Conservation (phyloP, 306 rosid species). For the Malus sieversii region DNA sequence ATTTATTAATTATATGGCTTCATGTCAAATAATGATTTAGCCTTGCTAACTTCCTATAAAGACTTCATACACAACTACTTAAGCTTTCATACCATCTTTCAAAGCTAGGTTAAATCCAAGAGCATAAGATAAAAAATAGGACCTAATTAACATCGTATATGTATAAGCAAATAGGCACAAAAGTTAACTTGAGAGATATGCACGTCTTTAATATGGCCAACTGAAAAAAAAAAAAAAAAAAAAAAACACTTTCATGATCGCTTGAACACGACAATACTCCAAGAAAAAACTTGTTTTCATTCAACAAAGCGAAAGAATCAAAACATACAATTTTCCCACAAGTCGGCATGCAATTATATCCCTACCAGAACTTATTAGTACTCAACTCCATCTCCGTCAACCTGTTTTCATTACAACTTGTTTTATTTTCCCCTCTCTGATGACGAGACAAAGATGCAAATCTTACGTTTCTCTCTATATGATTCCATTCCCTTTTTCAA, state of each 20-base stretch:
- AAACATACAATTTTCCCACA: not conserved
- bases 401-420: slow-evolving; percentile 9
- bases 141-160: not conserved
- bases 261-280: not conserved
- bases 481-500: slow-evolving; percentile 22
- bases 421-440: not conserved
- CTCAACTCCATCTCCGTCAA: not conserved
- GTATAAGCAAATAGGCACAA: too few relatives aligned
- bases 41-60: not conserved
- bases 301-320: not conserved
- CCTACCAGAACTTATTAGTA: not conserved
- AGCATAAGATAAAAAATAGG: not conserved
- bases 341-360: not conserved
- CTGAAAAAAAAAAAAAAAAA: not conserved
- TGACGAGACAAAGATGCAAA: slow-evolving; percentile 51
- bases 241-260: not conserved
- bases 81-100: not conserved
- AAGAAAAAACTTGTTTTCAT: not conserved
- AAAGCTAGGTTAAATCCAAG: not conserved
- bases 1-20: not conserved
- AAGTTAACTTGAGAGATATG: too few relatives aligned
- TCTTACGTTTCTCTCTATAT: slow-evolving; percentile 28
- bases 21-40: not conserved
- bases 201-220: too few relatives aligned
- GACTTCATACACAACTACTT: not conserved